A percentile compares a stretch with the other conserved stretches of the same genome.
phyloP scores from a whole-genome alignment of 108 stramenopile genomes.

The Aureococcus anophagefferens region DNA sequence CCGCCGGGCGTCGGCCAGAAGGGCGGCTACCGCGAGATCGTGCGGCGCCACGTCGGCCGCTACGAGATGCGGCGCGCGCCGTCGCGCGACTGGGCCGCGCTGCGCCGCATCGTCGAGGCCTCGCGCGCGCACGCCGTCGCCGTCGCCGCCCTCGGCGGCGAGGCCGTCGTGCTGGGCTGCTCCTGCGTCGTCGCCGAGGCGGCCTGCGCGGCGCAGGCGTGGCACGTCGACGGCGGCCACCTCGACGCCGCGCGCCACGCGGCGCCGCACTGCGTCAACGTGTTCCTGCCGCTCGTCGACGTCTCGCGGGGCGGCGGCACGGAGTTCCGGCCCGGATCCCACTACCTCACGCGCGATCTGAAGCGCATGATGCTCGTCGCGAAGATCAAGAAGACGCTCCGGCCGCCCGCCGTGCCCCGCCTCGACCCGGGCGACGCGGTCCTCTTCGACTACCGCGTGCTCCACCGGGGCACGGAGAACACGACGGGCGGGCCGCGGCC shows the following conservation, averaged over 20 bases:
- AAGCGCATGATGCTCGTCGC: constrained; percentile 54
- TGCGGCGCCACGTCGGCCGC: constrained; percentile 3
- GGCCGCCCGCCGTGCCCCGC: constrained; percentile 33
- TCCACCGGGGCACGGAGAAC: neutral
- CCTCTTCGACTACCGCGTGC: constrained; percentile 56
- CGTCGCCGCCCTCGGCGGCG: too few species aligned
- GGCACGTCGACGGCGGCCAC: constrained; percentile 68
- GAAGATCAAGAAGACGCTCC: constrained; percentile 40
- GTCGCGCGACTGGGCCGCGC: too few species aligned
- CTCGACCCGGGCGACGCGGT: constrained; percentile 46
- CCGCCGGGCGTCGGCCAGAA: neutral
- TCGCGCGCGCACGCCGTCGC: neutral
- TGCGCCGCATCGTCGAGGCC: neutral
- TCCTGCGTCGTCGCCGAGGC: neutral
- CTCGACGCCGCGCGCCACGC: constrained; percentile 34
- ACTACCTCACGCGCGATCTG: constrained; percentile 52
- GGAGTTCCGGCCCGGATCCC: constrained; percentile 58
- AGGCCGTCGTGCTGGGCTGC: constrained; percentile 10
- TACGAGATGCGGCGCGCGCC: neutral
- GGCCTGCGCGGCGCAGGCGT: constrained; percentile 35
- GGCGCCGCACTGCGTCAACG: constrained; percentile 51
- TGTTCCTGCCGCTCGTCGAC: constrained; percentile 57
- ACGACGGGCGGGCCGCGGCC: constrained; percentile 14
- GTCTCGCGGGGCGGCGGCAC: constrained; percentile 48
- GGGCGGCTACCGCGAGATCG: constrained; percentile 3